phyloP scores from a whole-genome alignment of 331 rosid genomes.

The Cydonia oblonga region DNA sequence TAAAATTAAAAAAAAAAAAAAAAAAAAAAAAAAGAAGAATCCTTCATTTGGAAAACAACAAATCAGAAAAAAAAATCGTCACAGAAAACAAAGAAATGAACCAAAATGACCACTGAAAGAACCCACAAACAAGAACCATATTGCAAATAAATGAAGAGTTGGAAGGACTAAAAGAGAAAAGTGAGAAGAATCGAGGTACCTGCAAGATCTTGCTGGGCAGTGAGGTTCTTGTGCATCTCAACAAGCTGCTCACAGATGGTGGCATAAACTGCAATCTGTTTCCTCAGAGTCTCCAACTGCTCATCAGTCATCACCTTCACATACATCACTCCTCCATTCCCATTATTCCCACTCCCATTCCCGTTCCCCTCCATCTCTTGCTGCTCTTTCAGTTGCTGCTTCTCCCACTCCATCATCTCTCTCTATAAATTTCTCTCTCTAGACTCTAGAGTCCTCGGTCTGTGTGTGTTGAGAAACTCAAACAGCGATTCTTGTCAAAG shows the following conservation, averaged over 20 bases:
- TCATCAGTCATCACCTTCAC: slow-evolving; percentile 97
- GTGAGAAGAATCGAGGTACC: slow-evolving; percentile 22
- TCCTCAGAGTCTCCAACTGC: slow-evolving; percentile 79
- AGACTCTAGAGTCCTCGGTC: neutral
- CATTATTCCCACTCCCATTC: neutral
- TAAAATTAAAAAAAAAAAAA: neutral
- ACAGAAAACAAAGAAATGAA: neutral
- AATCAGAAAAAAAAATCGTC: neutral
- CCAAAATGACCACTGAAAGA: neutral
- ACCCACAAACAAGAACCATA: neutral
- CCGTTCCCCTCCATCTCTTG: slow-evolving; percentile 3
- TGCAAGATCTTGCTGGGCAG: slow-evolving; percentile 79
- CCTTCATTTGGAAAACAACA: no score
- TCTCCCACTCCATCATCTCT: slow-evolving; percentile 11
- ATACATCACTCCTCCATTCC: slow-evolving; percentile 27
- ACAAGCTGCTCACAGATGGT: slow-evolving; percentile 79
- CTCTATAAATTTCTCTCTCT: neutral
- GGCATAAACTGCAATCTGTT: slow-evolving; percentile 76
- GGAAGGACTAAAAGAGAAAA: neutral
- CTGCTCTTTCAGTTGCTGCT: slow-evolving; percentile 23
- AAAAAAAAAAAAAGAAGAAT: neutral
- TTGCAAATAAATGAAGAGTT: neutral
- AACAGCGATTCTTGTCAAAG: neutral
- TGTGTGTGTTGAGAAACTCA: neutral
- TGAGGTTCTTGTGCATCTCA: slow-evolving; percentile 68